Conservation (phyloP, 129 eudicot species). For the Ambrosia trifida region DNA sequence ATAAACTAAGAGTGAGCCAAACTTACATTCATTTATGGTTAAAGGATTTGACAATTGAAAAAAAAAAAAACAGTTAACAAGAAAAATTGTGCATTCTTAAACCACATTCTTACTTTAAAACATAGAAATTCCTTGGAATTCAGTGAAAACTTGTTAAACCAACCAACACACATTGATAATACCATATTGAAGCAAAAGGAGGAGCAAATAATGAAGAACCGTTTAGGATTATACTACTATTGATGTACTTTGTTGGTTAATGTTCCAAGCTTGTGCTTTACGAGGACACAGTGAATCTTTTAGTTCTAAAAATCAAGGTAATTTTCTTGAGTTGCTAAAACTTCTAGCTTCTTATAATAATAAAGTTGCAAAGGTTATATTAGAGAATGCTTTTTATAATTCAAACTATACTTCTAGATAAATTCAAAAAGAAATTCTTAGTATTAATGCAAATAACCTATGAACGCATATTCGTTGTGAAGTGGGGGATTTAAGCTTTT, state of each 20-base stretch:
- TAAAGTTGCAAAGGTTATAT: no score
- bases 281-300: no score
- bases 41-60: neutral
- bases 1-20: no score
- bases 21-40: no score
- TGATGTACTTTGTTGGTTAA: neutral
- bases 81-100: neutral
- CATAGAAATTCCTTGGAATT: neutral
- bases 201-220: neutral
- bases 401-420: slow-evolving; percentile 3
- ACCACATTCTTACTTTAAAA: neutral
- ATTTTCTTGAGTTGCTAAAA: no score
- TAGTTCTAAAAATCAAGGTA: no score
- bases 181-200: neutral
- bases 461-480: neutral
- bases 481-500: neutral
- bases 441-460: slow-evolving; percentile 13
- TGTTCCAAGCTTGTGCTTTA: neutral
- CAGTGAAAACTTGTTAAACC: neutral
- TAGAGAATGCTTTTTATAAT: slow-evolving; percentile 19
- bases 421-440: slow-evolving; percentile 24
- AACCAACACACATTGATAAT: neutral
- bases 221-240: neutral
- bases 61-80: neutral
- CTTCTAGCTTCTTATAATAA: no score